phyloP scores from a whole-genome alignment of 306 rosid species.

The Sphenostylis stenocarpa region DNA sequence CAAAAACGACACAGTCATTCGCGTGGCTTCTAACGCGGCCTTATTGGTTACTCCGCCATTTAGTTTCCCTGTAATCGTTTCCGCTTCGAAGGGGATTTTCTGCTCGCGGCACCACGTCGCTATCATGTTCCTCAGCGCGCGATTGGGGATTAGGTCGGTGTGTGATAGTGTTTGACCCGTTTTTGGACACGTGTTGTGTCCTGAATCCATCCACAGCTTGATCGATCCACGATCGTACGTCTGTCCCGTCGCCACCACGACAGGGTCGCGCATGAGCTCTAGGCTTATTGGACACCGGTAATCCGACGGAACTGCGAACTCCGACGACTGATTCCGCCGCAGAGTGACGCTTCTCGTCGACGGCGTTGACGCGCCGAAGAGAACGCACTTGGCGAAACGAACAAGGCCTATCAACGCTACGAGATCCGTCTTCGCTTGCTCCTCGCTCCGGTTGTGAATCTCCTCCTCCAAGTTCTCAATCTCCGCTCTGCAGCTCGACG shows the following conservation, averaged over 20 bases:
- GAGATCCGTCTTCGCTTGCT: slow-evolving; percentile 62
- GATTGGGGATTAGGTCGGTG: slow-evolving; percentile 66
- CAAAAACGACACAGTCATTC: slow-evolving; percentile 75
- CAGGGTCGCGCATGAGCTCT: slow-evolving; percentile 84
- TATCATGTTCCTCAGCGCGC: slow-evolving; percentile 64
- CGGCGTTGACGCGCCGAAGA: slow-evolving; percentile 74
- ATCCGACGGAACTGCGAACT: slow-evolving; percentile 55
- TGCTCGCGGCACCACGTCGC: slow-evolving; percentile 85
- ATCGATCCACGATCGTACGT: slow-evolving; percentile 84
- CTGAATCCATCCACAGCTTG: slow-evolving; percentile 76
- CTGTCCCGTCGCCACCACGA: slow-evolving; percentile 93
- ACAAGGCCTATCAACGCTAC: slow-evolving; percentile 75
- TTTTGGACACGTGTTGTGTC: slow-evolving; percentile 93
- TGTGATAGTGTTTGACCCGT: slow-evolving; percentile 82
- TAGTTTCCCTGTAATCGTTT: slow-evolving; percentile 30
- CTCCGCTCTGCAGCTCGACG: slow-evolving; percentile 72
- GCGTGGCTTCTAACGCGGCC: slow-evolving; percentile 74
- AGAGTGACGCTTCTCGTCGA: slow-evolving; percentile 11
- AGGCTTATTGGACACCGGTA: slow-evolving; percentile 83
- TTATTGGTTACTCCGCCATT: slow-evolving; percentile 51
- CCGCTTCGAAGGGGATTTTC: slow-evolving; percentile 58
- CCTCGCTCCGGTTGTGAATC: slow-evolving; percentile 60
- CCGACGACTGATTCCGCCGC: slow-evolving; percentile 43
- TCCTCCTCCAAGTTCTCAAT: slow-evolving; percentile 73
- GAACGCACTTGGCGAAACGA: slow-evolving; percentile 80